Conservation (phyloP, 2,329 filamentous ascomycete genomes). For the Thermochaetoides dissita region DNA sequence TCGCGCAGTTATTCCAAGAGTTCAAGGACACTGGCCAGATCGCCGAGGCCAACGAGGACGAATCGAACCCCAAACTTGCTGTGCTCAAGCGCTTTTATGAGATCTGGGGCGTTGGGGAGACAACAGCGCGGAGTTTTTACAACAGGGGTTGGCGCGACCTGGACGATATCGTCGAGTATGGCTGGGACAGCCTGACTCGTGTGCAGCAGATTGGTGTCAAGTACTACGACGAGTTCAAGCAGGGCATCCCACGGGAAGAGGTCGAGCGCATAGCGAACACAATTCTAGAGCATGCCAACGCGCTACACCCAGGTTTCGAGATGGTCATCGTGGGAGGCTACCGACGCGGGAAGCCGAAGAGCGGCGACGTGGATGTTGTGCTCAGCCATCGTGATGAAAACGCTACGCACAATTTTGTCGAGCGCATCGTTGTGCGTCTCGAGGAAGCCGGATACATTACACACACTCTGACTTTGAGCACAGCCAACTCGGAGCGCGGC, state of each 20-base stretch:
- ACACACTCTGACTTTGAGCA: slow-evolving; percentile 61
- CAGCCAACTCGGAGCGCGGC: slow-evolving; percentile 56
- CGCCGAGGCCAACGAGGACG: slow-evolving; percentile 48
- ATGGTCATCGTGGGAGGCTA: slow-evolving; percentile 65
- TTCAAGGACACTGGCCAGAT: slow-evolving; percentile 50
- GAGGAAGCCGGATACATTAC: slow-evolving; percentile 61
- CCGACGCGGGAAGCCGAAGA: slow-evolving; percentile 57
- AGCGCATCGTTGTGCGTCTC: slow-evolving; percentile 55
- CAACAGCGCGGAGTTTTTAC: slow-evolving; percentile 71
- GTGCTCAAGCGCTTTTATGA: slow-evolving; percentile 59
- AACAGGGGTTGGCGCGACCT: slow-evolving; percentile 66
- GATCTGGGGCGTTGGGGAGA: slow-evolving; percentile 85
- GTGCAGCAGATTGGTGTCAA: slow-evolving; percentile 91
- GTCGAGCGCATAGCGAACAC: slow-evolving; percentile 53
- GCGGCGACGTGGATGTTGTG: slow-evolving; percentile 76
- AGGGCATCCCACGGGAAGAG: slow-evolving; percentile 58
- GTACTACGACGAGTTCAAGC: slow-evolving; percentile 73
- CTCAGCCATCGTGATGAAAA: slow-evolving; percentile 62
- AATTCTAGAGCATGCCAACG: slow-evolving; percentile 53
- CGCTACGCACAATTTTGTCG: slow-evolving; percentile 56
- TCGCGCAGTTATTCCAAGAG: slow-evolving; percentile 63
- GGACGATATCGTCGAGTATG: slow-evolving; percentile 73
- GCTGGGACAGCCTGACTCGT: slow-evolving; percentile 60
- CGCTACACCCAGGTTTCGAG: slow-evolving; percentile 40
- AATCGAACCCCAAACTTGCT: slow-evolving; percentile 48